Evolutionary conservation across 129 eudicot genomes (phyloP).

Genomic region (Silybum marianum): DNA sequence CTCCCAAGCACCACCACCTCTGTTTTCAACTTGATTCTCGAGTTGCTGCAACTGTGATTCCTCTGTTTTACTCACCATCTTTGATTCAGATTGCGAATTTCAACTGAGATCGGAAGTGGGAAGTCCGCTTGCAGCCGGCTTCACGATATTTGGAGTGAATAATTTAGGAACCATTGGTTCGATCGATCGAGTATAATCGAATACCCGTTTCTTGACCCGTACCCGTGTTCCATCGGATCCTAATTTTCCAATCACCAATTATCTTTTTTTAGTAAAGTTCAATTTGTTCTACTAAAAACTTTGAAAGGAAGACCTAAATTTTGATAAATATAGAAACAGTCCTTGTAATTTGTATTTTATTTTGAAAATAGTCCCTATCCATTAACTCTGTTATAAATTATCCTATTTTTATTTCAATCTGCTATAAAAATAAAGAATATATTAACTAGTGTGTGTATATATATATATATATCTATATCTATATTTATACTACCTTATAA

Average conservation of each 20-base stretch:
- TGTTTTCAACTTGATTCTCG: constrained; percentile 86
- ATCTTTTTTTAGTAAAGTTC: no score
- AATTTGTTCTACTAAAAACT: no score
- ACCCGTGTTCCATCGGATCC: background rate
- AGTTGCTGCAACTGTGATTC: constrained; percentile 60
- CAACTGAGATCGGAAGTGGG: constrained; percentile 29
- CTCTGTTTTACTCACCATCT: constrained; percentile 93
- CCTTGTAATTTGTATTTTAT: no score
- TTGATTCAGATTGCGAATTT: constrained; percentile 6
- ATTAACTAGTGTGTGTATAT: no score
- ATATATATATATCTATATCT: no score
- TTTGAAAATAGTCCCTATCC: no score
- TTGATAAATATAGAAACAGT: no score
- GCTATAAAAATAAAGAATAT: no score
- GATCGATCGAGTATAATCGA: constrained; percentile 4
- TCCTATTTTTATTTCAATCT: no score
- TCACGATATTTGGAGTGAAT: constrained; percentile 13
- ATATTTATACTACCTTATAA: no score
- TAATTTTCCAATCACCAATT: background rate
- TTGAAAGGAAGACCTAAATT: no score
- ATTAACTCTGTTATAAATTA: no score
- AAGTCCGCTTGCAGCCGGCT: constrained; percentile 30
- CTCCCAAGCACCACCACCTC: constrained; percentile 96
- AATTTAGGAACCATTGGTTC: constrained; percentile 23
- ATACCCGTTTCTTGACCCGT: background rate